Conservation (phyloP, 441 rosid species). For the Dalechampia spathulata region DNA sequence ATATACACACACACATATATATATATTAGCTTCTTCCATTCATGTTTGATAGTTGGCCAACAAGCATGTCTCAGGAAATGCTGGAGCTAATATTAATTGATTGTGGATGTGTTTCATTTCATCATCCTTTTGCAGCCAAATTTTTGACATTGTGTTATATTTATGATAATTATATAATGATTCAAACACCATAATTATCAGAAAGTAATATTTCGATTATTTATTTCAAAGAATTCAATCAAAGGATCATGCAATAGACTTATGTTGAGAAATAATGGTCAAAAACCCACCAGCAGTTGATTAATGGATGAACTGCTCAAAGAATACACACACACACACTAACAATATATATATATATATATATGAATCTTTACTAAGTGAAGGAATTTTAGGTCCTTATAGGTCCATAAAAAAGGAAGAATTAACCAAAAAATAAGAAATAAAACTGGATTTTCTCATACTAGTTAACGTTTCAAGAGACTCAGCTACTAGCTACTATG, state of each 20-base stretch:
- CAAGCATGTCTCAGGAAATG: conserved; percentile 20
- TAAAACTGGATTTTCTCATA: conserved; percentile 1
- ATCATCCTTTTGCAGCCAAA: too few relatives aligned
- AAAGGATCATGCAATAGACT: too few relatives aligned
- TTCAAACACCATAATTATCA: background rate
- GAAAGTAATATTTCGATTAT: background rate
- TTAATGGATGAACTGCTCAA: too few relatives aligned
- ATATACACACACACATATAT: too few relatives aligned
- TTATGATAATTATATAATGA: too few relatives aligned
- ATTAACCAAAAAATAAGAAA: background rate
- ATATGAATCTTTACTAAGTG: background rate
- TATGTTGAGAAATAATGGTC: background rate
- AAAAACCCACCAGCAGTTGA: background rate
- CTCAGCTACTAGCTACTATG: conserved; percentile 5
- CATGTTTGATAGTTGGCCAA: conserved; percentile 9
- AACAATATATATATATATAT: background rate
- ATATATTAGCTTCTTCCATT: background rate
- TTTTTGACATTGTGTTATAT: too few relatives aligned
- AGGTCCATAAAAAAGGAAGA: conserved; percentile 11
- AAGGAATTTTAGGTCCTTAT: conserved; percentile 10
- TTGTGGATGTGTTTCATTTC: too few relatives aligned
- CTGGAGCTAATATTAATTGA: conserved; percentile 6
- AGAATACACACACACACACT: too few relatives aligned
- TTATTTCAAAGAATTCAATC: too few relatives aligned
- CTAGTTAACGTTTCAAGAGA: background rate